Base-by-base conservation (phyloP, 2,329 filamentous ascomycete species). In the Epichloe aotearoae region DNA sequence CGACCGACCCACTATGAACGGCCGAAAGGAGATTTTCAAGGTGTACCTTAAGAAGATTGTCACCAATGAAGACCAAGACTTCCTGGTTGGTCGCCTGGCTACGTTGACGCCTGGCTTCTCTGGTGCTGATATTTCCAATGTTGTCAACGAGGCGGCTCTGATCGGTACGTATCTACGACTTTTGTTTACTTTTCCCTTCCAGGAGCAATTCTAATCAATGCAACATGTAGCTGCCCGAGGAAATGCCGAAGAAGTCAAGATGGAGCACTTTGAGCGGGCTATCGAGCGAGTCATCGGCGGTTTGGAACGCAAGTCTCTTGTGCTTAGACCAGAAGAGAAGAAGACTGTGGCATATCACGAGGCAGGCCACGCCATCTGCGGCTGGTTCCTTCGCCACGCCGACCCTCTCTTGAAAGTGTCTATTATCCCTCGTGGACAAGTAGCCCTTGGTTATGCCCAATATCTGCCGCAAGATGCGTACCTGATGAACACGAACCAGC, bases 381-480 rank as follows among this genome's bases (percentile, higher is more conserved):
- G 93, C 52, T 98, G 93, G 93, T 98, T 85, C 75, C 87, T 98
- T 72, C 82, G 88, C 69, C 89, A 86, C 66, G 93, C 93, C n/a
- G 93, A 98, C 62, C 93, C 93, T 17, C 80, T 98, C 4, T 83
- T 98, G 53, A 98, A 98, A 73, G 93, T 98, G 43, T 96, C 90
- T 52, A 98, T 98, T 69, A 97, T 98, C 61, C 93, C 93, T 17
- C 89, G 93, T 63, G 93, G 91, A 51, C 86, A 93, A 66, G 93
- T 89, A 37, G 89, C 90, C 26, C 76, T 98, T 15, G 93, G 93
- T 8, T 98, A 98, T 64, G 93, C 93, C 2, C 93, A 98, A 68
- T 97, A 97, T 66, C 78, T 98, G n/a, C 93, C 93, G 1, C 77
- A 84, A 20, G 93, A 98, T 64, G 88, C 88, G 8, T 97, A 97